Conservation (phyloP, 2,329 filamentous ascomycete genomes). For the Zopfia rhizophila region DNA sequence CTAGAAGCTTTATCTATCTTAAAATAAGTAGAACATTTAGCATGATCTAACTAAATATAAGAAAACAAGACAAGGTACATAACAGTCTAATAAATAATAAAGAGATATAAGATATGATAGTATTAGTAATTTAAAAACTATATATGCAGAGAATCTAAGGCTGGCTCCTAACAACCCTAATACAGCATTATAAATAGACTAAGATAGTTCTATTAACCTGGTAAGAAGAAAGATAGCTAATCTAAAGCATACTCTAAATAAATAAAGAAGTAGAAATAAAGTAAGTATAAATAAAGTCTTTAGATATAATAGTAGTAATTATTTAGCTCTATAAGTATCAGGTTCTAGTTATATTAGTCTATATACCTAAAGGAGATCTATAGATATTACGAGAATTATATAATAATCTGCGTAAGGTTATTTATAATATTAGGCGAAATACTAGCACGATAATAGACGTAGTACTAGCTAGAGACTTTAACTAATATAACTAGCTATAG, state of each 20-base stretch:
- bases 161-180: constrained; percentile 17
- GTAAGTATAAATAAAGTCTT: constrained; percentile 12
- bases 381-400: constrained; percentile 9
- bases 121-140: constrained; percentile 15
- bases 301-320: constrained; percentile 15
- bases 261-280: constrained; percentile 12
- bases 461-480: no score
- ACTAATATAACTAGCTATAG: no score
- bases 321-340: constrained; percentile 12
- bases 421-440: constrained; percentile 11
- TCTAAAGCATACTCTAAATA: constrained; percentile 15
- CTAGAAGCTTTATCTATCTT: constrained; percentile 9
- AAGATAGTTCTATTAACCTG: constrained; percentile 16
- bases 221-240: constrained; percentile 12
- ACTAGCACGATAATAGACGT: constrained; percentile 12
- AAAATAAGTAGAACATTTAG: constrained; percentile 10
- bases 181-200: constrained; percentile 14
- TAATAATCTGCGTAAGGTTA: constrained; percentile 7
- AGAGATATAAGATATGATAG: constrained; percentile 17
- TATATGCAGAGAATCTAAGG: constrained; percentile 14
- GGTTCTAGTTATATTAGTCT: constrained; percentile 15
- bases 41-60: constrained; percentile 17
- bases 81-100: constrained; percentile 20
- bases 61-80: constrained; percentile 12
- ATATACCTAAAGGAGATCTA: constrained; percentile 16